Conservation (phyloP, 805 yeast genomes). For the Diddensiella transvaalensis region DNA sequence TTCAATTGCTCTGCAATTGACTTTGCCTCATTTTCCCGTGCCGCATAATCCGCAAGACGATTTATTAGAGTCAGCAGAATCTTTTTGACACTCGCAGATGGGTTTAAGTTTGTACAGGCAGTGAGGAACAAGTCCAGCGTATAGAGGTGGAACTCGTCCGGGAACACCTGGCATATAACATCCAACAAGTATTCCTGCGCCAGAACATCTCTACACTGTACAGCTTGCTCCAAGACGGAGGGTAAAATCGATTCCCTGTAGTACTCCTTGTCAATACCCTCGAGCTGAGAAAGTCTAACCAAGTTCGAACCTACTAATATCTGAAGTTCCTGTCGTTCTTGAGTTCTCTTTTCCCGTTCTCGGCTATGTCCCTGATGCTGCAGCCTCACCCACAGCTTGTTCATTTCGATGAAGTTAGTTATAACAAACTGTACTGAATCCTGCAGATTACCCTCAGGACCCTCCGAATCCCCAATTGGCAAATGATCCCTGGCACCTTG, state of each 20-base stretch:
- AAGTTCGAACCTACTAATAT: slow-evolving; percentile 90
- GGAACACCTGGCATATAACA: slow-evolving; percentile 90
- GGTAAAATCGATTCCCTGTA: slow-evolving; percentile 62
- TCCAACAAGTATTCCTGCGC: slow-evolving; percentile 92
- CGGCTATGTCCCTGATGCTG: slow-evolving; percentile 94
- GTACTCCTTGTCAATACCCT: slow-evolving; percentile 52
- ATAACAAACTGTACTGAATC: slow-evolving; percentile 77
- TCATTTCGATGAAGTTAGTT: slow-evolving; percentile 93
- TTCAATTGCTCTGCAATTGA: slow-evolving; percentile 16
- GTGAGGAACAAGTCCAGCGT: slow-evolving; percentile 66
- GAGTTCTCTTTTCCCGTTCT: slow-evolving; percentile 67
- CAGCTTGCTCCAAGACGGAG: slow-evolving; percentile 77
- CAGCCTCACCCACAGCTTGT: slow-evolving; percentile 93
- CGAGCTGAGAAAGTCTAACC: slow-evolving; percentile 82
- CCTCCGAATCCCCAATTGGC: slow-evolving; percentile 37
- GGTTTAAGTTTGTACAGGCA: slow-evolving; percentile 63
- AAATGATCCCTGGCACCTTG: slow-evolving; percentile 73
- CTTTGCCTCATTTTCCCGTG: slow-evolving; percentile 18
- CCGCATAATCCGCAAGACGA: slow-evolving; percentile 39
- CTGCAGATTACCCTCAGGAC: slow-evolving; percentile 41
- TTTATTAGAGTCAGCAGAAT: slow-evolving; percentile 69
- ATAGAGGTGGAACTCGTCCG: slow-evolving; percentile 81
- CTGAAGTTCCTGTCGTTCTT: slow-evolving; percentile 83
- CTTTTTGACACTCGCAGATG: slow-evolving; percentile 63
- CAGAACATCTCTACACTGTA: slow-evolving; percentile 85